phyloP scores from a whole-genome alignment of 208 protist species.

The Acanthamoeba lugdunensis region DNA sequence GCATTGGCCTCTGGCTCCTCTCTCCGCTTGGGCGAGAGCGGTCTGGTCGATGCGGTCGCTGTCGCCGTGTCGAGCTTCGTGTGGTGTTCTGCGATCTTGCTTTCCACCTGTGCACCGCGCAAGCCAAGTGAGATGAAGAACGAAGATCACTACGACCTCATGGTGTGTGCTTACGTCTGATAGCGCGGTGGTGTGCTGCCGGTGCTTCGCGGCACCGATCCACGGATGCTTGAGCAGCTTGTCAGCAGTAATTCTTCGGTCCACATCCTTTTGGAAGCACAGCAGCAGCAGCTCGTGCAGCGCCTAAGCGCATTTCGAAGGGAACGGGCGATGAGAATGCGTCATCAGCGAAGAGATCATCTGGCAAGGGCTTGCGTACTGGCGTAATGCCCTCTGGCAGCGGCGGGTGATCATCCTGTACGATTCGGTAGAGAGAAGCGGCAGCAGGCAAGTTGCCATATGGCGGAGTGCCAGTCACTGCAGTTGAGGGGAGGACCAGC shows the following conservation, averaged over 20 bases:
- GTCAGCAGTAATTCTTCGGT: slow-evolving; percentile 82
- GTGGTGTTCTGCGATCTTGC: slow-evolving; percentile 63
- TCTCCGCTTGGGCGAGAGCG: slow-evolving; percentile 62
- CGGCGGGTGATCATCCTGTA: slow-evolving; percentile 90
- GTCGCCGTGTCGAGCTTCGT: slow-evolving; percentile 68
- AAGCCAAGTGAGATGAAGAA: background rate
- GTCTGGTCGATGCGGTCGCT: background rate
- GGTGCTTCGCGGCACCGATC: slow-evolving; percentile 32
- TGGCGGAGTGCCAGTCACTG: slow-evolving; percentile 87
- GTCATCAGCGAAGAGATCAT: background rate
- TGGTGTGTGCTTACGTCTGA: background rate
- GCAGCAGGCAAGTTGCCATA: slow-evolving; percentile 92
- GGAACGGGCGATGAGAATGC: background rate
- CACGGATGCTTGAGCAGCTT: slow-evolving; percentile 87
- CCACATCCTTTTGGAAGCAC: slow-evolving; percentile 90
- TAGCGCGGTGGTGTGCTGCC: background rate
- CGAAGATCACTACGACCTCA: background rate
- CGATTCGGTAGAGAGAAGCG: slow-evolving; percentile 90
- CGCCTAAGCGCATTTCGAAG: background rate
- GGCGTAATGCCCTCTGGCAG: slow-evolving; percentile 87
- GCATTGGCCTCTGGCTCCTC: background rate
- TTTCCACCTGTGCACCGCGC: slow-evolving; percentile 12
- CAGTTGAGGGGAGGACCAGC: slow-evolving; percentile 80
- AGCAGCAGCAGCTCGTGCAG: slow-evolving; percentile 78
- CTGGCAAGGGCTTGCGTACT: slow-evolving; percentile 73